Evolutionary conservation across 1,284 basidiomycete genomes (phyloP).

Genomic region (Heterobasidion irregulare): DNA sequence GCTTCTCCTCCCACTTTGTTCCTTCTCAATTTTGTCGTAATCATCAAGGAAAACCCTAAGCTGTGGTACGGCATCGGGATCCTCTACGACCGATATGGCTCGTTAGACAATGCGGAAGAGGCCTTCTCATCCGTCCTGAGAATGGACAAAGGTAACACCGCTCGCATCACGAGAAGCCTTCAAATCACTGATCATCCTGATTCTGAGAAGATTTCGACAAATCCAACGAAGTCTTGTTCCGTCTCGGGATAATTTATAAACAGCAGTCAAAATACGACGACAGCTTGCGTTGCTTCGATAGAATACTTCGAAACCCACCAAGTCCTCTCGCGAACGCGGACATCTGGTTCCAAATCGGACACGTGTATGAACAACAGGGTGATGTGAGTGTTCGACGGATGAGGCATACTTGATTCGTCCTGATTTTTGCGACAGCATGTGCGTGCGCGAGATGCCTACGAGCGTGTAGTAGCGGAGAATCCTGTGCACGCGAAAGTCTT

Average conservation of each 20-base stretch:
- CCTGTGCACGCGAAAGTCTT: constrained; percentile 95
- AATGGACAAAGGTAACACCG: constrained; percentile 83
- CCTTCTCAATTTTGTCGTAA: constrained; percentile 13
- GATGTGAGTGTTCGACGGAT: constrained; percentile 51
- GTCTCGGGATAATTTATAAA: constrained; percentile 98
- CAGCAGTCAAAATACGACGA: constrained; percentile 91
- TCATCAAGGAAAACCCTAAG: constrained; percentile 81
- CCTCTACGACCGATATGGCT: constrained; percentile 96
- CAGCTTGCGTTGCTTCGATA: constrained; percentile 87
- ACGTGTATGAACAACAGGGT: constrained; percentile 96
- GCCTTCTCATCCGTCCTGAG: constrained; percentile 94
- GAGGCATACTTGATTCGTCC: neutral
- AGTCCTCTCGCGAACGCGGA: constrained; percentile 94
- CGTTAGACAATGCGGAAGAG: constrained; percentile 97
- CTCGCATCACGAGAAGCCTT: constrained; percentile 3
- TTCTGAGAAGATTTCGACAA: constrained; percentile 53
- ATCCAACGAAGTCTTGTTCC: constrained; percentile 97
- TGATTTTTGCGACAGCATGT: constrained; percentile 51
- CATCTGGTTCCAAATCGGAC: constrained; percentile 99
- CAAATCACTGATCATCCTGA: neutral
- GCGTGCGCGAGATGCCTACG: constrained; percentile 92
- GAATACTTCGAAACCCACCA: constrained; percentile 92
- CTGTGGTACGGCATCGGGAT: constrained; percentile 99
- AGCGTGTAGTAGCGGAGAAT: constrained; percentile 91
- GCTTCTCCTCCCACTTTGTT: constrained; percentile 6